Conservation (phyloP, 306 rosid genomes). For the Vicia faba region DNA sequence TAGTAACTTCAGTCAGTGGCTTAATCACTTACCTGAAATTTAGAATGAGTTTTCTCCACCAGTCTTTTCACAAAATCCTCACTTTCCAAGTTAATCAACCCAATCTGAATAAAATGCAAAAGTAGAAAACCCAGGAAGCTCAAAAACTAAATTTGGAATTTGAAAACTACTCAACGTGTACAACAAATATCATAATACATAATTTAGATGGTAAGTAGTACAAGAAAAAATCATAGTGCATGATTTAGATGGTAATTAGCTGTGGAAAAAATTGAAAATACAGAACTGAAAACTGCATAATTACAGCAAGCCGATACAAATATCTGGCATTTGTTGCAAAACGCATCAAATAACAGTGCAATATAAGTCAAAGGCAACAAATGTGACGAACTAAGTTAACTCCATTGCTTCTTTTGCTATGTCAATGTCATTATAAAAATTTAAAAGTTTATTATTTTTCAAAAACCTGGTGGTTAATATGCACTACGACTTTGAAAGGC, state of each 20-base stretch:
- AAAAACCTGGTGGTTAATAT: slow-evolving; percentile 14
- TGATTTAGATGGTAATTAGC: slow-evolving; percentile 24
- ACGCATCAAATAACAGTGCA: slow-evolving; percentile 1
- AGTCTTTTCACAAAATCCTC: slow-evolving; percentile 72
- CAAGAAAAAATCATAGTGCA: slow-evolving; percentile 16
- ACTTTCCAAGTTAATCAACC: slow-evolving; percentile 81
- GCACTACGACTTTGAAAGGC: slow-evolving; percentile 24
- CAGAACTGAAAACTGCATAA: slow-evolving; percentile 26
- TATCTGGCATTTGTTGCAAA: slow-evolving; percentile 20
- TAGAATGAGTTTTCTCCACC: slow-evolving; percentile 62
- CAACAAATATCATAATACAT: slow-evolving; percentile 17
- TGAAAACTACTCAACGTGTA: neutral
- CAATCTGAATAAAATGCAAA: slow-evolving; percentile 59
- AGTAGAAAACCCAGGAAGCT: slow-evolving; percentile 15
- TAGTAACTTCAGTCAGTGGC: slow-evolving; percentile 26
- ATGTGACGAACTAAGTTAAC: slow-evolving; percentile 3
- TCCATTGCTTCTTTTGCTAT: slow-evolving; percentile 19
- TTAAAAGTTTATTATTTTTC: slow-evolving; percentile 5
- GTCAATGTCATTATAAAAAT: slow-evolving; percentile 3
- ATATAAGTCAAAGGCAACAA: slow-evolving; percentile 2
- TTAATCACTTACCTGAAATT: slow-evolving; percentile 72
- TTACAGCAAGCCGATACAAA: slow-evolving; percentile 10
- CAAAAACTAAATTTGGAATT: slow-evolving; percentile 23
- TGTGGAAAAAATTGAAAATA: slow-evolving; percentile 4
- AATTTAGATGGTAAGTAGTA: slow-evolving; percentile 22